Base-by-base conservation (phyloP, 2,329 filamentous ascomycete species). In the Microdochium trichocladiopsis region DNA sequence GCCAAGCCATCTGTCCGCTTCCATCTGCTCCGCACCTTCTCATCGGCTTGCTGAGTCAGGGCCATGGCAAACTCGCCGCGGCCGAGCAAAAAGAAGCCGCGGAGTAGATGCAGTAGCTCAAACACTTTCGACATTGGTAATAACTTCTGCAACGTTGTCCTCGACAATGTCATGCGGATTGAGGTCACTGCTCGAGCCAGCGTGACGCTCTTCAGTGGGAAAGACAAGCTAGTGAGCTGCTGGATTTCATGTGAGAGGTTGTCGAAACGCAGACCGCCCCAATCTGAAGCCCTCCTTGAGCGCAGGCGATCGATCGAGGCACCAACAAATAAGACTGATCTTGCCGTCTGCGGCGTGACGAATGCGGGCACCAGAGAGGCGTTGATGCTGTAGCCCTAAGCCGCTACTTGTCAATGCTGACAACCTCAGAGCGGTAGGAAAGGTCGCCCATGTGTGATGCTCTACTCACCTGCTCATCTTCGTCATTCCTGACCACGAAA, bases 11-110 rank as follows among this genome's bases (percentile, higher is more conserved):
- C 79, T 11, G 82, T 74, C 56, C 84, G 74, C 59, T 78, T 82
- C 77, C 88, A 89, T 49, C 90, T 83, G 57, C 82, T 84, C n/a
- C 83, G 79, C 23, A 94, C 79, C 59, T 84, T 87, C 51, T 87
- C 82, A 59, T 96, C 90, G 1, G 93, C 90, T 70, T 96, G 89
- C 33, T 86, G 82, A 1, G 95, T 90, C 24, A 99, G 71, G 0
- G 88, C 86, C 69, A 94, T 84, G 21, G 92, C 90, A 66, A 99
- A 99, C 66, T 97, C 94, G 50, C 93, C 93, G 31, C 90, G 82
- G 1, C 88, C 87, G 0, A 99, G 77, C 2, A 99, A 78, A 59
- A 96, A 90, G 69, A 95, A 96, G 52, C 94, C 86, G 48, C 92
- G 81, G 1, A 96, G 76, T 9, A 96, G 75, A 25, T 83, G 82